Base-by-base conservation (phyloP, 305 asterid genomes). In the Coffea humblotiana region DNA sequence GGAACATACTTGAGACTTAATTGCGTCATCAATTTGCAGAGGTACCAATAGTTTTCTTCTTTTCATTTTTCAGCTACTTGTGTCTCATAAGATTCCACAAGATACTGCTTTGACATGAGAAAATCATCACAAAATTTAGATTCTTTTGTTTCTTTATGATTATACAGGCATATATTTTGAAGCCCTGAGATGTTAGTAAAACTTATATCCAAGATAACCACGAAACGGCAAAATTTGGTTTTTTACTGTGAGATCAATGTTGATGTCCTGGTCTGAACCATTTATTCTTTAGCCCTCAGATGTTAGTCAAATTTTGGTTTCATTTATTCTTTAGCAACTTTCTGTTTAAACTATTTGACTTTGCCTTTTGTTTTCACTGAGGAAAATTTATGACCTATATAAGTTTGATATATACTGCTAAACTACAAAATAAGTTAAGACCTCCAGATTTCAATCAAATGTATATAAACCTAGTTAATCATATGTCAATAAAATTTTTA, bases 11-110 rank as follows among this genome's bases (percentile, higher is more conserved):
- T 88, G 84, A 2, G 91, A 80, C 90, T 90, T 92, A 45, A 85
- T 84, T 61, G 92, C 96, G 45, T 92, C 96, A 65, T 93, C 97
- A 63, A 94, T 84, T n/a, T 88, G 86, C 37, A 83, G 67, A 16
- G 97, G 91, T 43, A 67, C 78, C 86, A 84, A 72, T 23, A 88
- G 85, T 72, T 72, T 87, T 88, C 85, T 89, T 91, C 86, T 94
- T 94, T 87, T 91, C 92, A 0, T 66, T 84, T 84, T 83, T 92
- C 98, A 45, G 98, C 95, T 11, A 89, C 96, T 79, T 82, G 85
- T 2, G 97, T 85, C 85, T 94, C 98, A 27, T 94, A 93, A 74
- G 98, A 90, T 88, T 94, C 99, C 79, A 93, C 97, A 3, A 96
- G 91, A 88, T 93, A 94, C 99, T 95, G 91, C 61, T 47, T 76